Percentiles rank a stretch among this genome's conserved stretches.
These are phyloP conservation scores for Aristolochia contorta DNA, from an alignment of 164 flowering plant genomes.

Conservation along the genomic window DNA sequence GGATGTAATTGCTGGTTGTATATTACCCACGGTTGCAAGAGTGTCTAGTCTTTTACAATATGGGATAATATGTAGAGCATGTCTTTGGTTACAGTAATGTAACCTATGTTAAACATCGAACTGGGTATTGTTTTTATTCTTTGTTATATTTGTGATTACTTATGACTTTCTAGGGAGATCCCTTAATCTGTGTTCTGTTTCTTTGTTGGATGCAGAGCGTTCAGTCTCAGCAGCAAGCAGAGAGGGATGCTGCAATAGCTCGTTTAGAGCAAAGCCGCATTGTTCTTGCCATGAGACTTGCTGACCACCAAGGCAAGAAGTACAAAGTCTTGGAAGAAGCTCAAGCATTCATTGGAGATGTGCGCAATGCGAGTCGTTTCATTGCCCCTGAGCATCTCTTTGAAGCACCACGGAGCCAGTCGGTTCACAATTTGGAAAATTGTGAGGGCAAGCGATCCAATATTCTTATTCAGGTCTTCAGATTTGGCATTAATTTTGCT, in stretches of 20 bases:
- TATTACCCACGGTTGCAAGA: too few relatives aligned
- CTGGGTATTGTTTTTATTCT: not conserved
- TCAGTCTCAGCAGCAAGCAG: conserved; percentile 73
- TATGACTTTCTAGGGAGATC: too few relatives aligned
- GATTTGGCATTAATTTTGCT: conserved; percentile 42
- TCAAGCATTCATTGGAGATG: conserved; percentile 71
- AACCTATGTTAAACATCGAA: too few relatives aligned
- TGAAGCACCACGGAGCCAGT: conserved; percentile 24
- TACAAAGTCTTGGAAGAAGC: conserved; percentile 92
- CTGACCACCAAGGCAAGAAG: conserved; percentile 82
- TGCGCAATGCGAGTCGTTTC: conserved; percentile 34
- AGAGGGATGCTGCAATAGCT: conserved; percentile 89
- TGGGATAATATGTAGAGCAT: too few relatives aligned
- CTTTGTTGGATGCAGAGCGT: conserved; percentile 43
- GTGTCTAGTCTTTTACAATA: too few relatives aligned
- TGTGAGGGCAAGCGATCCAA: conserved; percentile 34
- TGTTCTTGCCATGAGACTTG: conserved; percentile 76
- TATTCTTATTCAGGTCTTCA: conserved; percentile 31
- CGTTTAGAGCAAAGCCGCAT: conserved; percentile 83
- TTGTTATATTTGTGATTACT: not conserved
- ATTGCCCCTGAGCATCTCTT: conserved; percentile 48
- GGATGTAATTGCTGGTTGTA: too few relatives aligned
- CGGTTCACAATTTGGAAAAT: conserved; percentile 18
- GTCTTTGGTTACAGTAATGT: not conserved
- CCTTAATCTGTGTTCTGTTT: too few relatives aligned